These are phyloP conservation scores for Solanum habrochaites DNA, from an alignment of 257 asterid species.

Conservation along the genomic window DNA sequence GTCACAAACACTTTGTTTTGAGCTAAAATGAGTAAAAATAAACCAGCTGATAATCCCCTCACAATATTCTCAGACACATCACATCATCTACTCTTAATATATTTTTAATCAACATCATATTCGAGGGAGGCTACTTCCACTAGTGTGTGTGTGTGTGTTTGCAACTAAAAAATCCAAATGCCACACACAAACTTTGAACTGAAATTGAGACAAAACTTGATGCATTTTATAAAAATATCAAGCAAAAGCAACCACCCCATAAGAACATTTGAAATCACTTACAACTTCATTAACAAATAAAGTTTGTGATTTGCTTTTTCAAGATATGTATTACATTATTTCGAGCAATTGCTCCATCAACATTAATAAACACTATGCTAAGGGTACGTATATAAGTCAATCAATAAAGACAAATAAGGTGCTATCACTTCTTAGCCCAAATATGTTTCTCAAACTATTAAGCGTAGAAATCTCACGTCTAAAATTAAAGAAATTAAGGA, in stretches of 20 bases:
- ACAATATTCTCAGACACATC: background rate
- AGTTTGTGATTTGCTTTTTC: conserved; percentile 1
- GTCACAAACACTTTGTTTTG: background rate
- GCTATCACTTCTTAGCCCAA: too few relatives aligned
- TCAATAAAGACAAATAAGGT: background rate
- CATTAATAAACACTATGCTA: conserved; percentile 29
- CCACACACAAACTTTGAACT: background rate
- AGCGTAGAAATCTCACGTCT: too few relatives aligned
- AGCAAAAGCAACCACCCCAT: background rate
- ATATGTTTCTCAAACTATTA: background rate
- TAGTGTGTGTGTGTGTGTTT: background rate
- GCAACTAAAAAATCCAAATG: background rate
- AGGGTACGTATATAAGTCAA: conserved; percentile 2
- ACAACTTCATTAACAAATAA: background rate
- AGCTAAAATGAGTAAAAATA: background rate
- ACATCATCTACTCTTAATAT: background rate
- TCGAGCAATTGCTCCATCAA: conserved; percentile 20
- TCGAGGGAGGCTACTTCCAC: background rate
- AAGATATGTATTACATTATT: conserved; percentile 21
- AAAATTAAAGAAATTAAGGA: too few relatives aligned
- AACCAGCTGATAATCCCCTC: background rate
- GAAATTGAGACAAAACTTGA: background rate
- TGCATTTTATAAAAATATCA: background rate
- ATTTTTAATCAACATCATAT: background rate
- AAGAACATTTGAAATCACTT: background rate